Base-by-base conservation (phyloP, 2,329 filamentous ascomycete genomes). In the Penicillium sp. region DNA sequence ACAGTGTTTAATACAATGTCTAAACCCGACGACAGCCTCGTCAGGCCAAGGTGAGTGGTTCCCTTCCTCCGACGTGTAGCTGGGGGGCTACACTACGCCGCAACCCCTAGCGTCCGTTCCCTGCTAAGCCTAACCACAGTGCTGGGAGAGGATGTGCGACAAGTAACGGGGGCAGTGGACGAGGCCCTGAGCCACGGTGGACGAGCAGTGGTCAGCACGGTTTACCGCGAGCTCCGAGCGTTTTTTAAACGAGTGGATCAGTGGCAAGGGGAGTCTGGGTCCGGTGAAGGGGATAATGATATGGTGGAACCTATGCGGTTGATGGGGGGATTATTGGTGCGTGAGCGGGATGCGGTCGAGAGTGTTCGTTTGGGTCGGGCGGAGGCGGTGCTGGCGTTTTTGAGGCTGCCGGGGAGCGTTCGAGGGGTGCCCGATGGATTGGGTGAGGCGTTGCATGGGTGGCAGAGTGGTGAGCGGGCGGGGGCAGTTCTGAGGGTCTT, bases 391-490 rank as follows among this genome's bases (percentile, higher is more conserved):
- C 52, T 67, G 37, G 63, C 64, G 40, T 75, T 69, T 54, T 58
- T 70, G 46, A 59, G 57, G 23, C 45, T 70, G 26, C 48, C 63
- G 61, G 46, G 58, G 54, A 44, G 45, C 58, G 57, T 55, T 37
- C 33, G 62, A 24, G 54, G 27, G 15, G 53, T 55, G 52, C 53
- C 56, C 26, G 54, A 58, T n/a, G 33, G 20, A 3, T 46, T 71
- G 41, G 48, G 52, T 17, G 55, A 61, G 17, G 54, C 47, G 21
- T 48, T 72, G 12, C 59, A 54, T 21, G 52, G 54, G 40, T 78
- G 76, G 76, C 62, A 68, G 40, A 59, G 62, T 15, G 57, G 58
- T 34, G 76, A 78, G 57, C 61, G 75, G 64, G 75, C 74, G 43
- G 67, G 62, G 24, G 60, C 66, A 41, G 64, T 76, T 15, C 69